Evolutionary conservation across 345 rosid genomes (phyloP), one percentile per base, ranked within the genome.

Genomic region (Corchorus olitorius): DNA sequence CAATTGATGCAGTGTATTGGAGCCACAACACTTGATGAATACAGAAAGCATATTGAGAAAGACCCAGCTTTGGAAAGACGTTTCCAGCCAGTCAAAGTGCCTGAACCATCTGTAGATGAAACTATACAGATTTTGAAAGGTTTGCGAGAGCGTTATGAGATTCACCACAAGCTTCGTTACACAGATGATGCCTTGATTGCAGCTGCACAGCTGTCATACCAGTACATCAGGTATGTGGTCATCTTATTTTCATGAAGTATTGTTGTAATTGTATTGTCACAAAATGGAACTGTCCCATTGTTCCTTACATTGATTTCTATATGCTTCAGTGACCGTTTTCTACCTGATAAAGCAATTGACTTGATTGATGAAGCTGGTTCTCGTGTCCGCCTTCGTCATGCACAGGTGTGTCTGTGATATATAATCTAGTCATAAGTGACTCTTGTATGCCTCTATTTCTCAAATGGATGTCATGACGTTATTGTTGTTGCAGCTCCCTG

Each of bases 361-460:
- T 87, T 96, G 95, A 87, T 96, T 60, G 98, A 96, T 88, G 99
- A 96, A 87, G 99, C 98, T 78, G 99, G 99, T 72, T 96, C 99
- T 83, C 92, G 99, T 45, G 99, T 96, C 83, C 90, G 97, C 46
- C 94, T 96, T 77, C 97, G 92, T 75, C 97, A 96, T 82, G 97
- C 93, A 52, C 94, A 93, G 98, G 99, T 90, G 58, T 37, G 75
- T 50, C 63, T 43, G n/a, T 56, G 14, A 80, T 10, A 22, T 61
- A 39, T 39, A 68, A 76, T 75, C 74, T 53, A 68, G 43, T 43
- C 15, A 16, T 2, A 9, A 49, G 54, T 6, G 12, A 8, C 43
- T 5, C 14, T 1, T 49, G 22, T 10, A 19, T 45, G 37, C n/a
- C n/a, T 49, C 50, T 19, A 27, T 75, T 60, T 77, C 20, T 55